Conservation (phyloP, 1,139 yeast species). For the Magnusiomyces fungicola region DNA sequence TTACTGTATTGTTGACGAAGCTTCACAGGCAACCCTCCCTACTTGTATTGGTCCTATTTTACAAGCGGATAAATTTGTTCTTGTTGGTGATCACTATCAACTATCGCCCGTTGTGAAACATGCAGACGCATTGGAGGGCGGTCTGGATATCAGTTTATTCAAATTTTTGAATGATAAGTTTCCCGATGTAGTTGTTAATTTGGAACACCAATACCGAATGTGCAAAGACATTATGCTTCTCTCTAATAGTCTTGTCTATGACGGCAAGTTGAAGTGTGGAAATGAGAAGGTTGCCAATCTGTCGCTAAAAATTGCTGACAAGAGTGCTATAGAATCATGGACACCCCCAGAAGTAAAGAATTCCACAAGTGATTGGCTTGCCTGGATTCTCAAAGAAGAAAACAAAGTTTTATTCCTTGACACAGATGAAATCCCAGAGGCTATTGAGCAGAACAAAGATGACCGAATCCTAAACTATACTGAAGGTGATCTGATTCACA, state of each 20-base stretch:
- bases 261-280: conserved; percentile 73
- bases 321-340: conserved; percentile 11
- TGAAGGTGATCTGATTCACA: conserved; percentile 61
- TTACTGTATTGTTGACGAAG: conserved; percentile 92
- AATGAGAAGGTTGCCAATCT: conserved; percentile 53
- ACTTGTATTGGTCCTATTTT: conserved; percentile 82
- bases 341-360: conserved; percentile 6
- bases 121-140: conserved; percentile 45
- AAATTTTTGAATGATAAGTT: conserved; percentile 60
- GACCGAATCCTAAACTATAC: conserved; percentile 65
- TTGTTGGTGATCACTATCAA: conserved; percentile 94
- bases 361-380: conserved; percentile 37
- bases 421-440: conserved; percentile 61
- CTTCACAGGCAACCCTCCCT: conserved; percentile 91
- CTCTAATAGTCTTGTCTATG: conserved; percentile 72
- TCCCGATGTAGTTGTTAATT: conserved; percentile 64
- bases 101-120: conserved; percentile 74
- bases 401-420: conserved; percentile 67
- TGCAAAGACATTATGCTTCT: conserved; percentile 78
- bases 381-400: conserved; percentile 38
- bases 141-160: conserved; percentile 75
- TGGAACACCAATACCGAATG: conserved; percentile 88
- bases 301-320: conserved; percentile 41
- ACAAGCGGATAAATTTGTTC: conserved; percentile 66
- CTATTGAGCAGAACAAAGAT: conserved; percentile 48